Conservation (phyloP, 768 basidiomycete genomes). For the Collybia sp. region DNA sequence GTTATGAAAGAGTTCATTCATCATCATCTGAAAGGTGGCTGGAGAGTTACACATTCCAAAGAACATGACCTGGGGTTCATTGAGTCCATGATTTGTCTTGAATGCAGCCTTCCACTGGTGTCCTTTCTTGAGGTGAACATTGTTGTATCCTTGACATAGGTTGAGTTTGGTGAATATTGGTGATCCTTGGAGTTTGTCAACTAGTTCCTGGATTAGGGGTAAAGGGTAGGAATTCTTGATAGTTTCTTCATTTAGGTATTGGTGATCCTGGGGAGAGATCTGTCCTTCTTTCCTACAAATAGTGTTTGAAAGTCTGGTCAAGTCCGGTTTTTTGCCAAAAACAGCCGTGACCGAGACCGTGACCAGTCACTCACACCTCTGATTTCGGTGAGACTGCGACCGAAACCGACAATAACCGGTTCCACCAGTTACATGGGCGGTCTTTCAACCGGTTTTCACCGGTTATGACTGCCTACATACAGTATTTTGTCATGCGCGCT, state of each 20-base stretch:
- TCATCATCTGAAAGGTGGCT: constrained; percentile 29
- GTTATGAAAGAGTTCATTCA: constrained; percentile 35
- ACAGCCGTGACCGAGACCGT: too few species aligned
- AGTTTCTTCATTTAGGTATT: constrained; percentile 5
- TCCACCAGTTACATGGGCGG: too few species aligned
- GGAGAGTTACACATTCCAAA: constrained; percentile 30
- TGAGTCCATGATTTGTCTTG: constrained; percentile 22
- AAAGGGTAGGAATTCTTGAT: constrained; percentile 20
- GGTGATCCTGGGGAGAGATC: too few species aligned
- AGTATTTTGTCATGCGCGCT: too few species aligned
- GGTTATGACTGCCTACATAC: too few species aligned
- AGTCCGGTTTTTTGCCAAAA: too few species aligned
- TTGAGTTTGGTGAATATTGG: constrained; percentile 30
- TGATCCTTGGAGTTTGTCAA: constrained; percentile 13
- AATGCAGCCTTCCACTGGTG: constrained; percentile 39
- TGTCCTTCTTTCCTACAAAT: too few species aligned
- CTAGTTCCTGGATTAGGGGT: constrained; percentile 17
- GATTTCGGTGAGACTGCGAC: too few species aligned
- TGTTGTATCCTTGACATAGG: constrained; percentile 29
- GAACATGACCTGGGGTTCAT: constrained; percentile 36
- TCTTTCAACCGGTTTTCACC: too few species aligned
- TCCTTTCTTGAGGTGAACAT: constrained; percentile 29
- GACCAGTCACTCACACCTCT: too few species aligned
- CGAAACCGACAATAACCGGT: too few species aligned
- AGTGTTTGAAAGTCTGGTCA: too few species aligned